Base-by-base conservation (phyloP, 2,329 filamentous ascomycete species). In the Ceratocystis alfenasii region DNA sequence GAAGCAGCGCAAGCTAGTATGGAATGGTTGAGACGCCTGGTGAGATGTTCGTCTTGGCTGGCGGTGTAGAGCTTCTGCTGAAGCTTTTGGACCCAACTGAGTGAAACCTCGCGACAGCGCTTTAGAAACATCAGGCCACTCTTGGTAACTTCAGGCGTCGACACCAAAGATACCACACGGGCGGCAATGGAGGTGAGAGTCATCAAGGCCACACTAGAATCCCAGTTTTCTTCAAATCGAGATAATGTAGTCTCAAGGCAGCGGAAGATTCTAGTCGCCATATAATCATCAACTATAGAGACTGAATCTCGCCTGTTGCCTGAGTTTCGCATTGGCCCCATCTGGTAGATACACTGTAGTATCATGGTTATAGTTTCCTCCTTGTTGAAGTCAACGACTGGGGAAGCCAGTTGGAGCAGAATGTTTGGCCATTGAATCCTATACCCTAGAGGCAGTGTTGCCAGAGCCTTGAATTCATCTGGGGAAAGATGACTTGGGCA, bases 371-470 rank as follows among this genome's bases (percentile, higher is more conserved):
- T 73, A 0, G 80, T 80, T 53, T 83, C 79, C 0, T 73, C 67
- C 53, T 79, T 79, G 10, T 78, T 79, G 45, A 83, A 79, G 57
- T 83, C 78, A 0, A 87, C 64, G 1, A 74, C 74, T 0, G 79
- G 78, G 0, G 75, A 73, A 0, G 73, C 71, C 2, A 87, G 71
- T 69, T 85, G 79, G 0, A 75, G 70, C 0, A 83, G 70, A 2
- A 87, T 78, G 64, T 85, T 86, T 7, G 75, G 70, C 80, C 83
- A 87, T 63, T 83, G 80, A 7, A 84, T 72, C 0, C 72, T 70
- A 20, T 75, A 67, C 0, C 83, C 83, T 1, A 79, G 70, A 0
- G 79, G 76, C 2, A 87, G 69, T 0, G 77, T 70, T 0, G 76
- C 75, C n/a, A 86, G 77, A 0, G 78, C 74, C 63, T 81, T 80